Evolutionary conservation across 352 stramenopile species (phyloP), one percentile per base, ranked within the genome.

Genomic region (Phytophthora rubi): DNA sequence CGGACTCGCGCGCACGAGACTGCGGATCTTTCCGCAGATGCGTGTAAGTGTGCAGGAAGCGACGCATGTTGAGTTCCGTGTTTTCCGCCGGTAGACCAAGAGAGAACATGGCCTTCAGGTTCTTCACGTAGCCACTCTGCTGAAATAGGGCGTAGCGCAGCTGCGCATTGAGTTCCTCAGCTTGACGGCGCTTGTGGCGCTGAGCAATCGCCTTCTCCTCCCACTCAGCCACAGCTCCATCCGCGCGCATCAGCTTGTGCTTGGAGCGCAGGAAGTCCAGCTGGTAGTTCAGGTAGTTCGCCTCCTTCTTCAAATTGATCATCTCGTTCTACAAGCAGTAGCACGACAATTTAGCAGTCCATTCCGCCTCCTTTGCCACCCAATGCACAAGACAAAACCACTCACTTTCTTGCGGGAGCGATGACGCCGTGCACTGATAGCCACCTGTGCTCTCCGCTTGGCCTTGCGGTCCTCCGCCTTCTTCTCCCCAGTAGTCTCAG

Each of bases 131-230:
- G 15, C 66, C 62, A 10, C 68, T 85, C 62, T 89, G 83, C 51
- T 84, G 57, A 52, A 89, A 89, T 39, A 91, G 62, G 7, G 79
- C 83, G 35, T 72, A 72, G 35, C 84, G 83, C 55, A 91, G 64
- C 21, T 77, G 73, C 5, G 74, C 65, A 47, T 89, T 91, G 18
- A 77, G 49, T 28, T 87, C 77, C 62, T 91, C 83, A 1, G 73
- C 70, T 42, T 91, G 81, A 30, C 76, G 73, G 61, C 81, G 83
- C 67, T 87, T 88, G 66, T 82, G 80, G 21, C 83, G 83, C 54
- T 88, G 78, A 12, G 75, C 75, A 48, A 89, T 82, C 10, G 83
- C 83, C 23, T 72, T 75, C 70, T 91, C 83, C 56, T 91, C 76
- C 71, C 70, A 88, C 53, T 85, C 80, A 1, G 82, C 78, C n/a